These are phyloP conservation scores for Candolleomyces eurysporus DNA, from an alignment of 768 basidiomycete species.

Conservation along the genomic window DNA sequence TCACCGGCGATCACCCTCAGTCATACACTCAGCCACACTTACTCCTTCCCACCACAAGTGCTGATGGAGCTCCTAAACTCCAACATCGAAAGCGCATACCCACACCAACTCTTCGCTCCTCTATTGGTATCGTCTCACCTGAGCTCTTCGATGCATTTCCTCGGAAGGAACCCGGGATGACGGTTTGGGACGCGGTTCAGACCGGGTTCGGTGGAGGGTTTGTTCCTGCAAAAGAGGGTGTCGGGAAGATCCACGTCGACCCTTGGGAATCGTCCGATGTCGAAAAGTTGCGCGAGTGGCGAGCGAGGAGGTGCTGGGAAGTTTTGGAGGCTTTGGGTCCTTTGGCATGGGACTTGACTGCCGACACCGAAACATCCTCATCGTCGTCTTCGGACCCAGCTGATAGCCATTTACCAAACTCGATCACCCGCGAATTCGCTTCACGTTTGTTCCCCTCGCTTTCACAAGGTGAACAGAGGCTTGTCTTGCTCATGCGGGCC, in stretches of 20 bases:
- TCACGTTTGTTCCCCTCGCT: conserved; percentile 58
- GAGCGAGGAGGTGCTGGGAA: conserved; percentile 40
- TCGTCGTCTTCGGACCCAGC: no score
- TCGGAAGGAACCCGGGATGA: conserved; percentile 54
- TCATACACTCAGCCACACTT: conserved; percentile 72
- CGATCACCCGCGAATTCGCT: conserved; percentile 34
- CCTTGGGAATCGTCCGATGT: conserved; percentile 14
- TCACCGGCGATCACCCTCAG: conserved; percentile 94
- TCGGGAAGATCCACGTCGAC: conserved; percentile 40
- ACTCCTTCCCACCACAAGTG: conserved; percentile 47
- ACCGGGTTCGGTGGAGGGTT: conserved; percentile 91
- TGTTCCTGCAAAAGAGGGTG: conserved; percentile 49
- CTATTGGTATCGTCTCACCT: conserved; percentile 81
- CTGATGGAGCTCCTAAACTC: conserved; percentile 30
- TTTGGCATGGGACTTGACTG: conserved; percentile 37
- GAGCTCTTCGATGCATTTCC: conserved; percentile 94
- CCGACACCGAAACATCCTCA: no score
- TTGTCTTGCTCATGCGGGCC: conserved; percentile 84
- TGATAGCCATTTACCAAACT: no score
- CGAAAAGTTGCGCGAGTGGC: conserved; percentile 30
- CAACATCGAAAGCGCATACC: conserved; percentile 63
- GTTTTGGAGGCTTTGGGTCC: conserved; percentile 70
- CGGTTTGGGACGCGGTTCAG: conserved; percentile 76
- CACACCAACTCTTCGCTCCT: conserved; percentile 61
- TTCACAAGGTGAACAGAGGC: conserved; percentile 70